These are phyloP conservation scores for Paraleonurus japonicus DNA, from an alignment of 257 asterid species.

Conservation along the genomic window DNA sequence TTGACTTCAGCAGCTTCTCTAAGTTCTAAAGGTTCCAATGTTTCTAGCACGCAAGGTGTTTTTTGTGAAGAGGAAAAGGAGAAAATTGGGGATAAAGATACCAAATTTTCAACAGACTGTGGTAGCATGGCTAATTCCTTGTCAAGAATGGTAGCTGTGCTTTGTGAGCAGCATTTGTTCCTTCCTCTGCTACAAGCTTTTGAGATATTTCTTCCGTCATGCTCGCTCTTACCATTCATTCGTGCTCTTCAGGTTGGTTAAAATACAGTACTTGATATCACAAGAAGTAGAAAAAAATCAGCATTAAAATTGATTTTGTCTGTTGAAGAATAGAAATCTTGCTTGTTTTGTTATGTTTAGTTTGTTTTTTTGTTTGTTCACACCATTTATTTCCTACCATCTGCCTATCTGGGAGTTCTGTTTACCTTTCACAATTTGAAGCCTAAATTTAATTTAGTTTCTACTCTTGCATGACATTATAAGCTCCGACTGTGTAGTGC, in stretches of 20 bases:
- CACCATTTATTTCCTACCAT: background rate
- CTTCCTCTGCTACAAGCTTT: conserved; percentile 93
- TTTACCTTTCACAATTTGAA: conserved; percentile 14
- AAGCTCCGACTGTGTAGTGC: background rate
- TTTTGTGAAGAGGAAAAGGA: conserved; percentile 49
- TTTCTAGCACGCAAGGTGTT: conserved; percentile 43
- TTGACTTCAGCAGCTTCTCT: conserved; percentile 39
- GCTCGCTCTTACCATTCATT: conserved; percentile 88
- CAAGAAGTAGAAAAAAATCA: conserved; percentile 9
- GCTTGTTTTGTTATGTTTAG: conserved; percentile 5
- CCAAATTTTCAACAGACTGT: conserved; percentile 39
- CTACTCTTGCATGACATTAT: background rate
- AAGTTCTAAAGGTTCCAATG: conserved; percentile 44
- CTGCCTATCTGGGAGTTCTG: conserved; percentile 11
- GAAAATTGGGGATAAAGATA: conserved; percentile 43
- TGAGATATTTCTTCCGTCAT: conserved; percentile 96
- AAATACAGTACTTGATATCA: conserved; percentile 6
- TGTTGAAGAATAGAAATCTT: conserved; percentile 16
- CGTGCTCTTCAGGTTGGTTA: conserved; percentile 95
- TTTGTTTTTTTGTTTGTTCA: background rate
- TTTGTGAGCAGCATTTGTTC: conserved; percentile 84
- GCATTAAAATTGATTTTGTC: background rate
- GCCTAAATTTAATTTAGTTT: conserved; percentile 12
- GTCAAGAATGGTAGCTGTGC: conserved; percentile 89
- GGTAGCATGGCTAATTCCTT: conserved; percentile 66